A percentile compares a stretch with the other conserved stretches of the same genome.
Evolutionary conservation across 805 yeast genomes (phyloP).

Genomic region (Lipomyces sp.): DNA sequence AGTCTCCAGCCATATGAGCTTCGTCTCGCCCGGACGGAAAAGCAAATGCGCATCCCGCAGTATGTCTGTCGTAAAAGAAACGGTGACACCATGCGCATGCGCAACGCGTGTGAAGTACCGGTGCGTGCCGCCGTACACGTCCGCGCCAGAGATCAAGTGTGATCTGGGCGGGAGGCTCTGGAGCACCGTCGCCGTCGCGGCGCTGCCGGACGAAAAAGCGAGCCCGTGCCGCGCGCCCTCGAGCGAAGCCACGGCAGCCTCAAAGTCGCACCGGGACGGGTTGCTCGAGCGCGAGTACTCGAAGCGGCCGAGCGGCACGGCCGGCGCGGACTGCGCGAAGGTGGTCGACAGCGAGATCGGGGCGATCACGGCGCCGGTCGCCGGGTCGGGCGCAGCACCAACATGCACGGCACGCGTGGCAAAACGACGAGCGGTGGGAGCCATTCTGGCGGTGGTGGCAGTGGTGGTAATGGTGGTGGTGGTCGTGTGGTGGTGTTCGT

Average conservation of each 20-base stretch:
- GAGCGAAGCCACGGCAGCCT: slow-evolving; percentile 70
- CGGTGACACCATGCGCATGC: slow-evolving; percentile 67
- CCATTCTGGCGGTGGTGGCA: slow-evolving; percentile 1
- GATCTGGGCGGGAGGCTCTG: slow-evolving; percentile 70
- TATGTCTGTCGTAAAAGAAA: slow-evolving; percentile 64
- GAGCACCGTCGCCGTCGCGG: slow-evolving; percentile 71
- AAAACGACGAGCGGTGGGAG: slow-evolving; percentile 42
- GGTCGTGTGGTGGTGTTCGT: no score
- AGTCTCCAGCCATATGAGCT: slow-evolving; percentile 81
- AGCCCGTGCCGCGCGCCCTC: slow-evolving; percentile 73
- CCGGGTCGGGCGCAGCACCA: slow-evolving; percentile 66
- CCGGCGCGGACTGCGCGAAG: slow-evolving; percentile 75
- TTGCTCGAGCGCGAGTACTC: slow-evolving; percentile 84
- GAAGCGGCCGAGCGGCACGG: slow-evolving; percentile 70
- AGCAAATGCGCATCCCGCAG: slow-evolving; percentile 54
- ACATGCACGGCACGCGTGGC: slow-evolving; percentile 84
- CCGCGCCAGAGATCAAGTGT: slow-evolving; percentile 76
- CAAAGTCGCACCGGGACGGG: slow-evolving; percentile 82
- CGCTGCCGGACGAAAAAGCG: slow-evolving; percentile 83
- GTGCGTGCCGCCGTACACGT: slow-evolving; percentile 90
- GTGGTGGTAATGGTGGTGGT: no score
- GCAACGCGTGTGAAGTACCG: slow-evolving; percentile 87
- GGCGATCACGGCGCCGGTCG: slow-evolving; percentile 83
- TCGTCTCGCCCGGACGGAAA: slow-evolving; percentile 52
- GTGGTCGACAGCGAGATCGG: slow-evolving; percentile 83